Conservation (phyloP, 1,139 yeast genomes). For the Torulaspora globosa region DNA sequence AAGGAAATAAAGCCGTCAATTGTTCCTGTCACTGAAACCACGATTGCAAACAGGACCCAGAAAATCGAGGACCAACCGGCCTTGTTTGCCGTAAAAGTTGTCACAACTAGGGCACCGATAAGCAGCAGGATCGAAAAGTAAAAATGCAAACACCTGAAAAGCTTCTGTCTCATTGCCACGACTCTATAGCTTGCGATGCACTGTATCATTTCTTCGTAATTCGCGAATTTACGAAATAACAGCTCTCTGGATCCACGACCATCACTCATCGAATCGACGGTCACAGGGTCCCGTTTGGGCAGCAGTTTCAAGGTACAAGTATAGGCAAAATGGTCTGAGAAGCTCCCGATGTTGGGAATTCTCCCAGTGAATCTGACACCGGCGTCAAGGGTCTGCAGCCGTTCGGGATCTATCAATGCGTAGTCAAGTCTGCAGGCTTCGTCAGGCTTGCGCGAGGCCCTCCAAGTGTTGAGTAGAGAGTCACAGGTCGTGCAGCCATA, state of each 20-base stretch:
- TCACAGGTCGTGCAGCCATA: conserved; percentile 88
- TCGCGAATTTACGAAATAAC: conserved; percentile 35
- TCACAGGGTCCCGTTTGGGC: conserved; percentile 13
- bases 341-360: conserved; percentile 61
- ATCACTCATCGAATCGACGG: conserved; percentile 5
- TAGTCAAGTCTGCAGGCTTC: conserved; percentile 92
- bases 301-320: conserved; percentile 48
- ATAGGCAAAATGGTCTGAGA: conserved; percentile 93
- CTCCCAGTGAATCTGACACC: conserved; percentile 68
- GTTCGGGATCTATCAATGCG: conserved; percentile 64
- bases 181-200: conserved; percentile 54
- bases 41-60: conserved; percentile 48
- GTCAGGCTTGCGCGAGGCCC: conserved; percentile 52
- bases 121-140: conserved; percentile 49
- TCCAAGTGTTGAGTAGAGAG: conserved; percentile 81
- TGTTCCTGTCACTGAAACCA: conserved; percentile 61
- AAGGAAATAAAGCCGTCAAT: conserved; percentile 75
- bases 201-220: conserved; percentile 54
- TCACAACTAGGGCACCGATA: conserved; percentile 51
- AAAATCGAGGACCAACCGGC: conserved; percentile 60
- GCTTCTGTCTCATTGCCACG: conserved; percentile 56
- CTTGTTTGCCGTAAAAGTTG: conserved; percentile 54
- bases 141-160: conserved; percentile 66
- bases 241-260: conserved; percentile 11
- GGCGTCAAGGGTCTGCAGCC: conserved; percentile 54